Base-by-base conservation (phyloP, 495 filamentous ascomycete species). In the Rhypophila decipiens region DNA sequence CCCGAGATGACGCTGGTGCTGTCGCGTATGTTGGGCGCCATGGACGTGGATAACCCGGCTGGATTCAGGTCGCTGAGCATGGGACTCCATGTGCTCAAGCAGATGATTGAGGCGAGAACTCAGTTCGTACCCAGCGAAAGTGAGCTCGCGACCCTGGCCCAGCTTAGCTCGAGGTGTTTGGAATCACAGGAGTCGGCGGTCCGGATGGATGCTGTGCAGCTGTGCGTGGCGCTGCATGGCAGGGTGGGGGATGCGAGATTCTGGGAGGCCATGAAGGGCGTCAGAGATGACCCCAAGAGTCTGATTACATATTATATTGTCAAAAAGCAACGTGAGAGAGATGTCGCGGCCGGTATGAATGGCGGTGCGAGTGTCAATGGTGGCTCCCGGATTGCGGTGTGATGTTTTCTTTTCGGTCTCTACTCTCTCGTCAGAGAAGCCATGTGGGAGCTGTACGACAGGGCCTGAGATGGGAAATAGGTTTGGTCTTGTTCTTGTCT, bases 241-340 rank as follows among this genome's bases (percentile, higher is more conserved):
- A 72, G 83, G 43, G 72, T 89, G 19, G 78, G 79, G 13, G 82
- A 85, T 43, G 68, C 72, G 12, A 60, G 68, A 36, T 87, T 88
- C 59, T 86, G 86, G 75, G 70, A 76, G 29, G 68, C 78, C 22
- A 63, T 88, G 39, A 80, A 73, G 47, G 73, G 72, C 2, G 72
- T 85, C 24, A 77, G 71, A 46, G 82, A 85, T 29, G 82, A 82
- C 36, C 79, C 83, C 4, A 83, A 85, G 58, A 88, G 84, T 49
- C 58, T 91, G 48, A 79, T 91, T 50, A 86, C 83, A n/a, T 91
- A 91, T 60, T 91, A 88, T 67, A 82, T 89, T 58, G 83, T 84
- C 15, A 86, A 81, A 64, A 67, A 67, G 54, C 75, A 80, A 64
- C 59, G 74, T 47, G 76, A 78, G 56, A 34, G 41, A 15, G 10